Percentiles rank a stretch among this genome's conserved stretches.
Conservation (phyloP, 2,329 filamentous ascomycete species). For the Aspergillus sp. region DNA sequence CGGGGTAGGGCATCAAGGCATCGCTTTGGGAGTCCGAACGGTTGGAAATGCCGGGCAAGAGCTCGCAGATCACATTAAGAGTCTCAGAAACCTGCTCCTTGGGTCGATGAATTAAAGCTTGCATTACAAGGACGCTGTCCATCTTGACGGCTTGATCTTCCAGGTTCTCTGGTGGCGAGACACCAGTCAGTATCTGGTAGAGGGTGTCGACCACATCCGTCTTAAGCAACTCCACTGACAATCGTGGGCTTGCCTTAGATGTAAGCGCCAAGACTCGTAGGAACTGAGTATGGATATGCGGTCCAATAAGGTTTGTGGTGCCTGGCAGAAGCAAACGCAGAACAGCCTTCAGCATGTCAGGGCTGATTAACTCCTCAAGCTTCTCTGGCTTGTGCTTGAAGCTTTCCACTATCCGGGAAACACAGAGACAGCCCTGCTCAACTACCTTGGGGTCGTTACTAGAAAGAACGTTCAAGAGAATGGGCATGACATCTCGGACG, state of each 20-base stretch:
- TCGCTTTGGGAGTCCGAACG: constrained; percentile 54
- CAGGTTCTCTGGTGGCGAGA: constrained; percentile 82
- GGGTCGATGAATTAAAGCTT: constrained; percentile 91
- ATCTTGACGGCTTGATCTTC: constrained; percentile 60
- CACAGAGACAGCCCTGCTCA: constrained; percentile 92
- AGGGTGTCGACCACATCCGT: constrained; percentile 97
- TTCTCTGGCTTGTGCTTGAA: constrained; percentile 87
- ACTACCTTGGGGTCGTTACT: constrained; percentile 97
- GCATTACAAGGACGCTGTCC: constrained; percentile 97
- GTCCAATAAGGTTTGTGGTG: constrained; percentile 90
- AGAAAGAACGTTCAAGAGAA: constrained; percentile 80
- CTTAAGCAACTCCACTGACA: constrained; percentile 89
- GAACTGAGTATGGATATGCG: constrained; percentile 95
- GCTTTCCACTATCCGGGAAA: constrained; percentile 94
- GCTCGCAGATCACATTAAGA: constrained; percentile 93
- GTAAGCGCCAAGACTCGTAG: constrained; percentile 87
- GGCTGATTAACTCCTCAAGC: constrained; percentile 87
- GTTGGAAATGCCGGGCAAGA: constrained; percentile 73
- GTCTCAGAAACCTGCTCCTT: constrained; percentile 97
- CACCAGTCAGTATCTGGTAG: constrained; percentile 94
- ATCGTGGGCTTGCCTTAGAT: constrained; percentile 78
- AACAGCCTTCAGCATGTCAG: constrained; percentile 80
- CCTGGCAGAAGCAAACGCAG: constrained; percentile 86
- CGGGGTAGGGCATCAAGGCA: constrained; percentile 48
- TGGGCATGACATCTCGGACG: constrained; percentile 94